These are phyloP conservation scores for Musa beccarii DNA, from an alignment of 176 grass and related monocot genomes.

Conservation along the genomic window DNA sequence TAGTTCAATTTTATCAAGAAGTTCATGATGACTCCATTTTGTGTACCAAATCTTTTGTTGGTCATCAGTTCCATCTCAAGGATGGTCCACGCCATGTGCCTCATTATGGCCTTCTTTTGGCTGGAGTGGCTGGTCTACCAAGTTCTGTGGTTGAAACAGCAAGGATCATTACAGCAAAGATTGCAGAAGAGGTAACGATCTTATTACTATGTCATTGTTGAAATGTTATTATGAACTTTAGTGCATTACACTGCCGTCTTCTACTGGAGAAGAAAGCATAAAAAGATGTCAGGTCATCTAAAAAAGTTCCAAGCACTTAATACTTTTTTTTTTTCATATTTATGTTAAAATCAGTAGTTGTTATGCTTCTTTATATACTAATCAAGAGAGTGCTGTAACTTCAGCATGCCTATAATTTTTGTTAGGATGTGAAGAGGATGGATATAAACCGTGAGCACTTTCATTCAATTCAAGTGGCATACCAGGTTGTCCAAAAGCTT, in stretches of 20 bases:
- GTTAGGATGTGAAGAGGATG: conserved; percentile 73
- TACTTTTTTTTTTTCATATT: background rate
- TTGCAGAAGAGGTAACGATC: conserved; percentile 62
- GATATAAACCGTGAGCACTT: conserved; percentile 46
- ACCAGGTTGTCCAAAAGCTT: conserved; percentile 56
- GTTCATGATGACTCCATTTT: background rate
- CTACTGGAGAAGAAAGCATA: too few relatives aligned
- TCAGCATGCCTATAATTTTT: background rate
- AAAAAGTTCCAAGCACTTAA: background rate
- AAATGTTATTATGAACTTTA: background rate
- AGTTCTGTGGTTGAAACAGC: conserved; percentile 57
- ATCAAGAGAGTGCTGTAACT: background rate
- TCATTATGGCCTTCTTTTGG: conserved; percentile 80
- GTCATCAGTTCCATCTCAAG: conserved; percentile 53
- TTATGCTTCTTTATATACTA: background rate
- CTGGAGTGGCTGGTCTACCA: conserved; percentile 75
- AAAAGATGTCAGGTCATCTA: background rate
- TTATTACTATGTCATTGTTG: background rate
- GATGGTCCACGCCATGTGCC: conserved; percentile 62
- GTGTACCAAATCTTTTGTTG: conserved; percentile 5
- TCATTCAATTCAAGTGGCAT: conserved; percentile 51
- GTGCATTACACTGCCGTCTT: background rate
- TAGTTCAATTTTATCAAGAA: background rate
- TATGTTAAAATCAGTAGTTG: background rate
- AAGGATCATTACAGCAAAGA: conserved; percentile 53